Conservation (phyloP, 306 rosid genomes). For the Mucuna pruriens region DNA sequence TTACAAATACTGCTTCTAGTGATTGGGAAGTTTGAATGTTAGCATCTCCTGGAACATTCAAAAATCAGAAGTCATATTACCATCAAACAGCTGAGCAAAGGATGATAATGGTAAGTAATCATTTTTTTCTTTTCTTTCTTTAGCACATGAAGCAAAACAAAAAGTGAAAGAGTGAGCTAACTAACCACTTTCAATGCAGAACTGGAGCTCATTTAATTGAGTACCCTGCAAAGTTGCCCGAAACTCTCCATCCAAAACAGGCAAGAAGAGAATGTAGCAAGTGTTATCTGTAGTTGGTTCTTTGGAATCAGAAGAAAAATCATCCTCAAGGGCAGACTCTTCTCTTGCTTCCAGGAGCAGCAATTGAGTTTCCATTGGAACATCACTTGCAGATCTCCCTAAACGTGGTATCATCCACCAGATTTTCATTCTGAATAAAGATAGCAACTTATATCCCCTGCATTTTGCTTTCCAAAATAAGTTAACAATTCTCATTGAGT, state of each 20-base stretch:
- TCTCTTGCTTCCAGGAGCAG: slow-evolving; percentile 67
- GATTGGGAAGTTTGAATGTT: slow-evolving; percentile 58
- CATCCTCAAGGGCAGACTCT: slow-evolving; percentile 44
- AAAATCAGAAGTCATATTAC: neutral
- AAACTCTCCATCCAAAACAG: slow-evolving; percentile 74
- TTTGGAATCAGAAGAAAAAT: slow-evolving; percentile 43
- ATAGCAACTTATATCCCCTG: slow-evolving; percentile 64
- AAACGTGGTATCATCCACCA: slow-evolving; percentile 86
- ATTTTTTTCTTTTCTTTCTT: neutral
- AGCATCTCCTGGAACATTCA: slow-evolving; percentile 61
- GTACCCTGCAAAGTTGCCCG: slow-evolving; percentile 73
- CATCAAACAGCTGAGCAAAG: neutral
- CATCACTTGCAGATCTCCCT: slow-evolving; percentile 59
- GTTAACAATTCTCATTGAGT: neutral
- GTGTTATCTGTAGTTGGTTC: slow-evolving; percentile 26
- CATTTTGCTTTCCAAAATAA: neutral
- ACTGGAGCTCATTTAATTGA: slow-evolving; percentile 56
- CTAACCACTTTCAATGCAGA: slow-evolving; percentile 78
- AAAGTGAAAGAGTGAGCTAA: neutral
- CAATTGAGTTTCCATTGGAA: slow-evolving; percentile 79
- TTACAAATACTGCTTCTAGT: slow-evolving; percentile 63
- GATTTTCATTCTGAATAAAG: slow-evolving; percentile 66
- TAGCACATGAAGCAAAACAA: neutral
- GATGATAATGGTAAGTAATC: neutral
- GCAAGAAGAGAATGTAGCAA: slow-evolving; percentile 66